Percentiles rank a stretch among this genome's conserved stretches.
Conservation (phyloP, 805 yeast genomes). For the Millerago galiae region DNA sequence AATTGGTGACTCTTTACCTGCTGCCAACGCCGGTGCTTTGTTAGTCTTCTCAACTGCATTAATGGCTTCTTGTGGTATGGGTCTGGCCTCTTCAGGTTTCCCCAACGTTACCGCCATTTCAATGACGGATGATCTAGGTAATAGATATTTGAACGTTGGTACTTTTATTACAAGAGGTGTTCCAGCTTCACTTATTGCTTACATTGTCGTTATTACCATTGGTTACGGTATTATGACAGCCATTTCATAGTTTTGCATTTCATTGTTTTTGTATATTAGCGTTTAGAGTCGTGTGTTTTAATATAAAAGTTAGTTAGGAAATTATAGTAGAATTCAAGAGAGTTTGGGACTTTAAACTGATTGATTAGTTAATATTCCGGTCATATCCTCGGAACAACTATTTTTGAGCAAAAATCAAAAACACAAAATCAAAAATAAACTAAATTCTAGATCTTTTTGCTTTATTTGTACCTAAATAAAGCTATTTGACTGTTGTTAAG, state of each 20-base stretch:
- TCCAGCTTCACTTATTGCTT: constrained; percentile 76
- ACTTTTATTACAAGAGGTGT: constrained; percentile 88
- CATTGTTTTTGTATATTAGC: too few relatives aligned
- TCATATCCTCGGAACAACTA: too few relatives aligned
- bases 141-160: constrained; percentile 72
- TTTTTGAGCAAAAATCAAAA: too few relatives aligned
- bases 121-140: constrained; percentile 87
- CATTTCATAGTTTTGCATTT: constrained; percentile 7
- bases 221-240: constrained; percentile 72
- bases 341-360: too few relatives aligned
- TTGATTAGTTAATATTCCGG: too few relatives aligned
- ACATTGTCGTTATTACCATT: constrained; percentile 60
- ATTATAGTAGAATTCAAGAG: too few relatives aligned
- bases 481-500: too few relatives aligned
- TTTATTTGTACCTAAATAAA: too few relatives aligned
- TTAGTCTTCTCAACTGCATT: constrained; percentile 44
- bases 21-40: constrained; percentile 60
- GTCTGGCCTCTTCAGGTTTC: constrained; percentile 93
- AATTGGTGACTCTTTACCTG: constrained; percentile 65
- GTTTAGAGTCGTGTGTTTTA: background rate
- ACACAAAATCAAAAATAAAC: too few relatives aligned
- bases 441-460: too few relatives aligned
- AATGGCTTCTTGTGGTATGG: constrained; percentile 92
- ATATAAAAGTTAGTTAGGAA: too few relatives aligned
- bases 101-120: constrained; percentile 98